Evolutionary conservation across 2,329 filamentous ascomycete species (phyloP).

Genomic region (Talaromyces islandicus): DNA sequence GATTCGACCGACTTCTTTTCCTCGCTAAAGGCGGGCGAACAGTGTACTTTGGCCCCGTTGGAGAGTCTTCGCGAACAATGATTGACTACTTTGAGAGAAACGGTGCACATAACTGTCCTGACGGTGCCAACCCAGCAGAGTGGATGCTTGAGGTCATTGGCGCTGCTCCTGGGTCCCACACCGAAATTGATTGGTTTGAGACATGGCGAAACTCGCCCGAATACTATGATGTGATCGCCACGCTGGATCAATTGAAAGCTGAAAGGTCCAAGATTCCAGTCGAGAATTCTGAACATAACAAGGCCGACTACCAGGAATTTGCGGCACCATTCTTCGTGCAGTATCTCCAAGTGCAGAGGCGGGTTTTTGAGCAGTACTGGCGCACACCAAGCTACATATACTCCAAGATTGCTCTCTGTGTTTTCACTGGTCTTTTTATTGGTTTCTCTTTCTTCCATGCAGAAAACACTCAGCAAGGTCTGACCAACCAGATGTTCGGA

Average conservation of each 20-base stretch:
- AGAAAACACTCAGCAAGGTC: slow-evolving; percentile 67
- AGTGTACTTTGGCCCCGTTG: slow-evolving; percentile 65
- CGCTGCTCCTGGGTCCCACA: slow-evolving; percentile 58
- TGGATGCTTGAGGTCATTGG: slow-evolving; percentile 61
- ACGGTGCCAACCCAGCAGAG: slow-evolving; percentile 67
- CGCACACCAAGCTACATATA: slow-evolving; percentile 85
- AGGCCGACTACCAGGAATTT: slow-evolving; percentile 66
- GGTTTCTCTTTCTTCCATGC: slow-evolving; percentile 77
- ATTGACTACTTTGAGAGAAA: slow-evolving; percentile 60
- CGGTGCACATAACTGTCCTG: slow-evolving; percentile 54
- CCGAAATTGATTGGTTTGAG: slow-evolving; percentile 60
- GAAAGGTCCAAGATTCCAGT: slow-evolving; percentile 35
- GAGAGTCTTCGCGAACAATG: slow-evolving; percentile 52
- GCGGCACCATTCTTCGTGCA: slow-evolving; percentile 69
- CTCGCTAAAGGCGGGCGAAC: slow-evolving; percentile 60
- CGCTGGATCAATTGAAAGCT: slow-evolving; percentile 48
- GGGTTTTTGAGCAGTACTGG: slow-evolving; percentile 90
- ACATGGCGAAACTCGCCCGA: slow-evolving; percentile 57
- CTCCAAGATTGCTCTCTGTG: slow-evolving; percentile 66
- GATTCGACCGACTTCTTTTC: slow-evolving; percentile 64
- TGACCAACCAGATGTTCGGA: slow-evolving; percentile 86
- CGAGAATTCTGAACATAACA: slow-evolving; percentile 26
- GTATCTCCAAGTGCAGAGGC: slow-evolving; percentile 59
- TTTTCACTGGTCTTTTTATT: slow-evolving; percentile 65
- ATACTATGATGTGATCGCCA: slow-evolving; percentile 49